Percentiles rank a stretch among this genome's conserved stretches.
Evolutionary conservation across 2,329 filamentous ascomycete species (phyloP).

Genomic region (Fusarium veterinarium): DNA sequence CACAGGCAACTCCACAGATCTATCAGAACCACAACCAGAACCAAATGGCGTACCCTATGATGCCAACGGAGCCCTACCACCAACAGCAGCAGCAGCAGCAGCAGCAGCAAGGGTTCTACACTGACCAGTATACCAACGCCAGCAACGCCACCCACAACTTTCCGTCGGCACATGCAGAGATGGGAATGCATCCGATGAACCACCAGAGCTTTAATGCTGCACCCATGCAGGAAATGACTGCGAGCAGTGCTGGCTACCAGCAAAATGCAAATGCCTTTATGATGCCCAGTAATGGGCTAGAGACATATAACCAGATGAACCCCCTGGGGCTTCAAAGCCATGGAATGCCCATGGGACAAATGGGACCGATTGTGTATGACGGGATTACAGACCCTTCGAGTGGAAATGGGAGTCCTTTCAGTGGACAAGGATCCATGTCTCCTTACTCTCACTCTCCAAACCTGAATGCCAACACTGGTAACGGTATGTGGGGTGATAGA

Average conservation of each 20-base stretch:
- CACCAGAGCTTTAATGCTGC: slow-evolving; percentile 39
- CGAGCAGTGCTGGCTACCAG: slow-evolving; percentile 41
- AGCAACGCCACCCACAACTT: slow-evolving; percentile 44
- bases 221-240: slow-evolving; percentile 43
- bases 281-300: slow-evolving; percentile 44
- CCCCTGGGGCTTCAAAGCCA: slow-evolving; percentile 49
- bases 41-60: slow-evolving; percentile 44
- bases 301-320: slow-evolving; percentile 50
- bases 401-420: slow-evolving; percentile 51
- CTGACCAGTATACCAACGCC: slow-evolving; percentile 44
- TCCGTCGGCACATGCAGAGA: slow-evolving; percentile 37
- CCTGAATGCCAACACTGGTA: slow-evolving; percentile 39
- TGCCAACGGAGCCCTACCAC: slow-evolving; percentile 43
- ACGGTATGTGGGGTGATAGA: slow-evolving; percentile 31
- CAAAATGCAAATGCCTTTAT: slow-evolving; percentile 41
- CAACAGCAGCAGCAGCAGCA: slow-evolving; percentile 15
- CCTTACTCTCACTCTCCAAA: slow-evolving; percentile 52
- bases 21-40: slow-evolving; percentile 33
- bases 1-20: slow-evolving; percentile 35
- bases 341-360: slow-evolving; percentile 43
- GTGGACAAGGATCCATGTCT: slow-evolving; percentile 51
- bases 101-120: slow-evolving; percentile 39
- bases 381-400: slow-evolving; percentile 49
- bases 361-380: slow-evolving; percentile 49
- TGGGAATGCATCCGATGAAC: slow-evolving; percentile 44